Evolutionary conservation across 1,284 basidiomycete species (phyloP).

Genomic region (Apiotrichum montevideense): DNA sequence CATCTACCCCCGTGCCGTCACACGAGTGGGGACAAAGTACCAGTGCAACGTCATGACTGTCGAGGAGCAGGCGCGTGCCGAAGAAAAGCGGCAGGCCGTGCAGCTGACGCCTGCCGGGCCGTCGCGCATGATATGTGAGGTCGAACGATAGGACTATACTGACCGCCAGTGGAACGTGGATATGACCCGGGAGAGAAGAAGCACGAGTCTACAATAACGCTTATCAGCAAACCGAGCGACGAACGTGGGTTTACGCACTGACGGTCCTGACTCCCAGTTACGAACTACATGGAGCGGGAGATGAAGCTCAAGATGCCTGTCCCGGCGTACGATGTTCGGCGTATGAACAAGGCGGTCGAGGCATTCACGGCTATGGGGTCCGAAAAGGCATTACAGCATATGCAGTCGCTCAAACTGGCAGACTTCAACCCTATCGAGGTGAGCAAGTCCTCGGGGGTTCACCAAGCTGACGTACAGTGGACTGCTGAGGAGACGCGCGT

Average conservation of each 20-base stretch:
- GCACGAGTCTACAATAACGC: slow-evolving; percentile 31
- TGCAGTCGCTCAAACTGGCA: slow-evolving; percentile 24
- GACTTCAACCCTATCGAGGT: slow-evolving; percentile 36
- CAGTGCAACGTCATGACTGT: slow-evolving; percentile 56
- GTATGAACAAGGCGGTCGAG: slow-evolving; percentile 28
- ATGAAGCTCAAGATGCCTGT: slow-evolving; percentile 28
- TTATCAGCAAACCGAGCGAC: slow-evolving; percentile 28
- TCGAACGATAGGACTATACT: neutral
- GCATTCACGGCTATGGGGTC: slow-evolving; percentile 26
- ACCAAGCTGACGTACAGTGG: slow-evolving; percentile 29
- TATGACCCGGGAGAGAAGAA: slow-evolving; percentile 33
- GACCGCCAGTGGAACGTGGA: slow-evolving; percentile 29
- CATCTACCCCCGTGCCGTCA: slow-evolving; percentile 85
- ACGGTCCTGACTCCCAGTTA: slow-evolving; percentile 14
- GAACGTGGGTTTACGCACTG: slow-evolving; percentile 26
- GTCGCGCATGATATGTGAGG: slow-evolving; percentile 19
- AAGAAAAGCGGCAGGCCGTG: slow-evolving; percentile 14
- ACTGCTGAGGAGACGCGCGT: slow-evolving; percentile 15
- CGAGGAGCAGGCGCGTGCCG: slow-evolving; percentile 39
- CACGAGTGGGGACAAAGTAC: slow-evolving; percentile 77
- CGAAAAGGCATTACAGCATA: slow-evolving; percentile 25
- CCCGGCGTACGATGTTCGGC: slow-evolving; percentile 32
- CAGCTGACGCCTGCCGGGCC: slow-evolving; percentile 13
- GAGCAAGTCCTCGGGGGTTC: too few species aligned
- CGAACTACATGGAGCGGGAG: slow-evolving; percentile 33